Evolutionary conservation across 164 flowering plant genomes (phyloP), one percentile per base, ranked within the genome.

Genomic region (Stephania yunnanensis): DNA sequence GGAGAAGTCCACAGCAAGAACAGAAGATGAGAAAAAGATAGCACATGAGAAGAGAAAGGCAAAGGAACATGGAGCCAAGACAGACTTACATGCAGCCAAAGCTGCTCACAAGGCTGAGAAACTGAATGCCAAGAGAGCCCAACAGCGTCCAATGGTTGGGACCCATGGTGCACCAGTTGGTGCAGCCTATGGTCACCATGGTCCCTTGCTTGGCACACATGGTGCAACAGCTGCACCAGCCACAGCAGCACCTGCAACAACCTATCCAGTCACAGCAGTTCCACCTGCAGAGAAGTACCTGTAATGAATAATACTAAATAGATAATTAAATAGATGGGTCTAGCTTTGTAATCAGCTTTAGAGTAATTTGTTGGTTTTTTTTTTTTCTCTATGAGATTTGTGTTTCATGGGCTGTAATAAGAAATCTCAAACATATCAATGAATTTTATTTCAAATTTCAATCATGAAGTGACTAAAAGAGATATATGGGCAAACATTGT

Each of bases 21-120:
- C 88, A 0, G 63, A 71, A 78, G 90, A 84, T 30, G 89, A 88
- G 83, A 87, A 85, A 70, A 81, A 72, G 82, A 80, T 89, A 61
- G 97, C 95, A 0, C 70, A 80, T 0, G 90, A 93, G 83, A 73
- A 73, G 2, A 78, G 87, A 69, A 90, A 93, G 75, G 90, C 86
- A 0, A 90, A 86, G 75, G 95, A 89, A 53, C 91, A 90, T 1
- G 77, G 85, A 77, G 98, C 97, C 5, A 87, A 89, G 85, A 86
- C 83, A 89, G 83, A 89, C 78, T 61, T 87, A 19, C 90, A 89
- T 42, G 77, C 75, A 50, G 81, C 75, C 10, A 87, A 87, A 67
- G 90, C 87, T 0, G 36, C 79, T 29, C 85, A 85, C 83, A 89
- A 78, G 61, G 86, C 82, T 0, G 83, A 87, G 55, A 85, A 80